phyloP scores from a whole-genome alignment of 2,329 filamentous ascomycete species.

The Cryphonectria japonica region DNA sequence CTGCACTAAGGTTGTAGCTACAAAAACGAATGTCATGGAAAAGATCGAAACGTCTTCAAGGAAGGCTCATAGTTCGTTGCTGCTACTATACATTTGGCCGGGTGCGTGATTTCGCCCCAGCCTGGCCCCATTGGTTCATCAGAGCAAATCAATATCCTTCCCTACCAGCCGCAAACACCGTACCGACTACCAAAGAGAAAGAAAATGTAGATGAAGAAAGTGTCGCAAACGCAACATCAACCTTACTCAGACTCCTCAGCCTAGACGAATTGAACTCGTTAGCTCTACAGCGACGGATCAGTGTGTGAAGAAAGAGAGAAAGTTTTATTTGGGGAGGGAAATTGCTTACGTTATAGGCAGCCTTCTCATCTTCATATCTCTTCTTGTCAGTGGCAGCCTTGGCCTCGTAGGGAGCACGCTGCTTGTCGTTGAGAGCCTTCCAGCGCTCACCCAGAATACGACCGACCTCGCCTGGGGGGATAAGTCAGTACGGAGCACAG shows the following conservation, averaged over 20 bases:
- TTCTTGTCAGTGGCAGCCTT: conserved; percentile 99
- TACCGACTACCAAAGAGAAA: conserved; percentile 23
- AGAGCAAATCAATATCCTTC: conserved; percentile 25
- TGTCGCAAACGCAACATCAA: conserved; percentile 32
- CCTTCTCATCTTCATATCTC: conserved; percentile 98
- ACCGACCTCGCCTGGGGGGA: conserved; percentile 78
- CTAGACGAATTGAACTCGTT: conserved; percentile 44
- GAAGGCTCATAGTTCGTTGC: conserved; percentile 17
- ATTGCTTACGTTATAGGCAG: conserved; percentile 79
- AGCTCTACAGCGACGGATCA: conserved; percentile 32
- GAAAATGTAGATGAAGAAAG: conserved; percentile 20
- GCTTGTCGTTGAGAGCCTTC: conserved; percentile 95
- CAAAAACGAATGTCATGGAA: conserved; percentile 1
- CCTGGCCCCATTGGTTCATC: conserved; percentile 17
- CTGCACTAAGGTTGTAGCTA: background rate
- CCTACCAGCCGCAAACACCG: conserved; percentile 24
- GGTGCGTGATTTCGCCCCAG: background rate
- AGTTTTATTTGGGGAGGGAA: background rate
- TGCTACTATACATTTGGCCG: conserved; percentile 17
- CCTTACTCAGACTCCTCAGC: conserved; percentile 54
- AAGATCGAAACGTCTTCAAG: conserved; percentile 11
- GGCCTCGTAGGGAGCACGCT: conserved; percentile 91
- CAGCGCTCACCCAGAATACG: conserved; percentile 98
- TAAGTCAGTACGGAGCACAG: conserved; percentile 29
- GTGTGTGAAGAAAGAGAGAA: background rate